Evolutionary conservation across 805 yeast species (phyloP).

Genomic region (Ogataea naganishii): DNA sequence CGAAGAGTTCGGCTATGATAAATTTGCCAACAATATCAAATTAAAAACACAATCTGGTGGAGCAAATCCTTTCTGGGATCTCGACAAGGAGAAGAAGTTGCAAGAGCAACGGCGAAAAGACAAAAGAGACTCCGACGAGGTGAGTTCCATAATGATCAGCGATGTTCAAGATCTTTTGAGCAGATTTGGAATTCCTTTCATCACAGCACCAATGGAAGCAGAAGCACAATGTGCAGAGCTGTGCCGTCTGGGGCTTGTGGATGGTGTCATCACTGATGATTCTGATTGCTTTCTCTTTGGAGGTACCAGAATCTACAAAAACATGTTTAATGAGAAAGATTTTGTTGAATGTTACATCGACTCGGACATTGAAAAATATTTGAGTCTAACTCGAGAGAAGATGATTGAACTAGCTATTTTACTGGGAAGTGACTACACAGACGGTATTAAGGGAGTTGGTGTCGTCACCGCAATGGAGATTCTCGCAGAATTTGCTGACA

Average conservation of each 20-base stretch:
- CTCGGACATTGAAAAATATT: slow-evolving; percentile 45
- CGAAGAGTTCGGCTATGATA: slow-evolving; percentile 67
- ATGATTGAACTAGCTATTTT: slow-evolving; percentile 77
- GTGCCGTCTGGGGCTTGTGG: slow-evolving; percentile 61
- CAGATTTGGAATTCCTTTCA: slow-evolving; percentile 87
- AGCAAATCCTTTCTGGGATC: slow-evolving; percentile 17
- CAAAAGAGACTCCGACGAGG: slow-evolving; percentile 85
- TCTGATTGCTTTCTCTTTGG: slow-evolving; percentile 95
- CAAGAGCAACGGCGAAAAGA: slow-evolving; percentile 57
- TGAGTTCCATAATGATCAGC: slow-evolving; percentile 72
- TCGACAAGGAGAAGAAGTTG: slow-evolving; percentile 38
- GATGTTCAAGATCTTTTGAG: slow-evolving; percentile 87
- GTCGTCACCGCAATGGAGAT: slow-evolving; percentile 90
- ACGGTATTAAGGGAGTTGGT: slow-evolving; percentile 88
- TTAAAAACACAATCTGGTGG: slow-evolving; percentile 4
- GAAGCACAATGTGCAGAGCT: slow-evolving; percentile 96
- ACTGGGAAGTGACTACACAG: slow-evolving; percentile 92
- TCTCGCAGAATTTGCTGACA: slow-evolving; percentile 65
- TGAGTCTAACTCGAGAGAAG: slow-evolving; percentile 56
- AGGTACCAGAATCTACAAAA: slow-evolving; percentile 73
- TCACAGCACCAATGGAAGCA: slow-evolving; percentile 98
- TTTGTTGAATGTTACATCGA: slow-evolving; percentile 78
- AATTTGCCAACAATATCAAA: slow-evolving; percentile 41
- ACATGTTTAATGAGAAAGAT: slow-evolving; percentile 89
- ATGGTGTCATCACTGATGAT: slow-evolving; percentile 95